Percentiles rank a stretch among this genome's conserved stretches.
phyloP scores from a whole-genome alignment of 768 basidiomycete genomes.

The Lactifluus echinatus region DNA sequence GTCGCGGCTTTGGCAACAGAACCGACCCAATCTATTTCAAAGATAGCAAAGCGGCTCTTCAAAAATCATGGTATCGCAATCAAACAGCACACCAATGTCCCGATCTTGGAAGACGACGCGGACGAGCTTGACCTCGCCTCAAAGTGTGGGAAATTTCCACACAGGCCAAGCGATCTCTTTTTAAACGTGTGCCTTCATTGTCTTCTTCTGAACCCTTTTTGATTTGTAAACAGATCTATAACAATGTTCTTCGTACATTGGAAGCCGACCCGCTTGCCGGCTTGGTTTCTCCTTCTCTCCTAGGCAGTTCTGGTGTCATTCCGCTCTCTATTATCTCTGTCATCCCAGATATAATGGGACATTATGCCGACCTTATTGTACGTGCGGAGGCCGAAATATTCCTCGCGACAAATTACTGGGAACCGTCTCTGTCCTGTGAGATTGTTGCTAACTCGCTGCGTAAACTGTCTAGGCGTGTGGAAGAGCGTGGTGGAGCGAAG shows the following conservation, averaged over 20 bases:
- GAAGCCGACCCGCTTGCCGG: slow-evolving; percentile 46
- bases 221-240: slow-evolving; percentile 40
- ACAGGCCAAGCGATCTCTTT: slow-evolving; percentile 49
- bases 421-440: slow-evolving; percentile 42
- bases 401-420: slow-evolving; percentile 58
- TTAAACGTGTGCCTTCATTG: slow-evolving; percentile 37
- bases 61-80: not conserved
- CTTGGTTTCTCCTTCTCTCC: slow-evolving; percentile 52
- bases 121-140: slow-evolving; percentile 38
- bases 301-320: slow-evolving; percentile 53
- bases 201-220: not conserved
- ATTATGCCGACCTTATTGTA: slow-evolving; percentile 55
- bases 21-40: slow-evolving; percentile 4
- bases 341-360: slow-evolving; percentile 67
- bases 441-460: slow-evolving; percentile 38
- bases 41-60: slow-evolving; percentile 2
- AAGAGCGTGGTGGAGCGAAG: slow-evolving; percentile 35
- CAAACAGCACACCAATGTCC: not conserved
- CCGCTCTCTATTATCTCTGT: slow-evolving; percentile 54
- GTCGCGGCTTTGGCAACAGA: slow-evolving; percentile 5
- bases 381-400: slow-evolving; percentile 56
- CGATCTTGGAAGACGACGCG: not conserved
- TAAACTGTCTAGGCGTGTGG: slow-evolving; percentile 33
- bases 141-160: slow-evolving; percentile 44
- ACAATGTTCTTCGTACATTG: slow-evolving; percentile 50